Base-by-base conservation (phyloP, 495 filamentous ascomycete genomes). In the Trichodelitschia bisporula region DNA sequence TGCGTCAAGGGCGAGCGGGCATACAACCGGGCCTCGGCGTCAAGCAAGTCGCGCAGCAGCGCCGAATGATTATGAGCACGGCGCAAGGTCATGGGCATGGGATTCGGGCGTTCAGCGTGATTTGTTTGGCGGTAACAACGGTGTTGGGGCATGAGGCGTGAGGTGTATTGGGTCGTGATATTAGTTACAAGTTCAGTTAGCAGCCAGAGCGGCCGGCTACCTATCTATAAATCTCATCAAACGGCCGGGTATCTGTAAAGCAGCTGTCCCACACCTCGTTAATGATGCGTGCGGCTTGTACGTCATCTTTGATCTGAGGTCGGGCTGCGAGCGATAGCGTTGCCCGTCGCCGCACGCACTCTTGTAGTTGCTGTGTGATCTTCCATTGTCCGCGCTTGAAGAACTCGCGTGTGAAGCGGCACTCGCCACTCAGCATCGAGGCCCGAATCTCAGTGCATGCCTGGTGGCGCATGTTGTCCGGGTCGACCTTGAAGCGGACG, bases 211-310 rank as follows among this genome's bases (percentile, higher is more conserved):
- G n/a, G n/a, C n/a, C n/a, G n/a, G n/a, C n/a, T n/a, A n/a, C n/a
- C n/a, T 51, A 97, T 55, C 78, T 67, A 48, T 90, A 97, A 19
- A 97, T 82, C 43, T 91, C 82, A 50, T 93, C 78, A 51, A 97
- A 97, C 6, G 86, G 86, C 38, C 89, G 57, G 2, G 82, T 93
- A 50, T 97, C 86, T 19, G 64, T 54, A 44, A 90, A 95, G 51
- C 89, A 95, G 40, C 80, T 91, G 40, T 92, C 82, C 77, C 83
- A 97, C 17, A 95, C 89, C 51, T 90, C 73, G 51, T 92, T 86
- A 30, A 97, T 79, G 21, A 86, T 69, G 50, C 71, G 78, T 24
- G 64, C 62, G 5, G 86, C 89, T 38, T 93, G 75, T 15, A 67
- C 70, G 43, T 90, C 77, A 50, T 90, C 77, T 44, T 75, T 76